Evolutionary conservation across 1,284 basidiomycete genomes (phyloP), one percentile per base, ranked within the genome.

Genomic region (Cutaneotrichosporon dermatis): DNA sequence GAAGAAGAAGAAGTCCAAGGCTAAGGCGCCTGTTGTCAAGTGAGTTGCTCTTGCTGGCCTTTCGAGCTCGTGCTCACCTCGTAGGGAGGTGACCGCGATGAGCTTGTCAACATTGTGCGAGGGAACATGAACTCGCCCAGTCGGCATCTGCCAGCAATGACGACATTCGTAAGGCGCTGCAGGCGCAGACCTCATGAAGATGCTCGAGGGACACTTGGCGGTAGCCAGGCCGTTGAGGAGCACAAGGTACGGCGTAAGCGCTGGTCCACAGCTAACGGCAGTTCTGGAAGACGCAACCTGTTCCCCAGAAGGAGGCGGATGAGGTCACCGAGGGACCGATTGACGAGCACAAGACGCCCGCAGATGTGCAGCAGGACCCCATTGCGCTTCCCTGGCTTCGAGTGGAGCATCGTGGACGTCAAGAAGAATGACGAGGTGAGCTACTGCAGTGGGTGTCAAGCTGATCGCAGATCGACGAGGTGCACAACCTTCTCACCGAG

Each of bases 211-310:
- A 15, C 69, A 76, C 70, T 67, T 12, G 75, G 73, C 7, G 87
- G 86, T 68, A 86, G 83, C 71, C 89, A 91, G 79, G 84, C 89
- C 64, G 82, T 88, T 68, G 89, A 88, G 35, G 87, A 88, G 70
- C 91, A 95, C 76, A 95, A 95, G 25, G 25, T 25, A 25, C 25
- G 25, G 25, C 25, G 25, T 25, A 25, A 25, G 25, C 25, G 25
- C 25, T 25, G 25, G 25, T 25, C 25, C 25, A 25, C 25, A 25
- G 25, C 25, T 25, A 25, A 25, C 25, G 25, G 25, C 25, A 25
- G 91, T 97, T 97, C 79, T 97, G 93, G 93, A 85, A 82, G 46
- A 96, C 93, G 4, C 93, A 97, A 77, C 96, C 96, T 3, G 96
- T 99, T 6, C 88, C 90, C 49, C 92, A 96, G 44, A 57, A 51